Base-by-base conservation (phyloP, 352 stramenopile genomes). In the Globisporangium irregulare region DNA sequence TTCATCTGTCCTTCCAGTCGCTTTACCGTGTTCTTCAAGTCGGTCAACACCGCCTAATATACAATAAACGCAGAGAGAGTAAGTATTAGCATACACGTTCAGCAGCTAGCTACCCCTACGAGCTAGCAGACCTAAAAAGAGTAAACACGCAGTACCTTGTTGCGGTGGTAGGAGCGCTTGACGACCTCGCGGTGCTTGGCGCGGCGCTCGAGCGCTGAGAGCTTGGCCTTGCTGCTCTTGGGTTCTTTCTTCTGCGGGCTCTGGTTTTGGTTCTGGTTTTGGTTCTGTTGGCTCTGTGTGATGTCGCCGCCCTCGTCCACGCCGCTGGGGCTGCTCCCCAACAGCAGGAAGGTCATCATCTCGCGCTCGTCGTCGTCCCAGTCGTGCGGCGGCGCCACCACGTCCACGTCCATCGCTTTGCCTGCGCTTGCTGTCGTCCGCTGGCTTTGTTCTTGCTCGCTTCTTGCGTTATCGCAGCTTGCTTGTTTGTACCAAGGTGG, bases 121-220 rank as follows among this genome's bases (percentile, higher is more conserved):
- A 32, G 51, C 51, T 57, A 32, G 25, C 1, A 3, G 3, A 29
- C 1, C 9, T 32, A 24, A 22, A 59, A 14, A 61, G 15, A 27
- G 3, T 36, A 22, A 32, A 22, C 56, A 62, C 27, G 7, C 38
- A 46, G 38, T 54, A 89, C 83, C 73, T 92, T 92, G 64, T 85
- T 92, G 54, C 84, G 79, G 38, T 92, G 82, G 60, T 92, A 92
- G 7, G 84, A 87, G n/a, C 84, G 84, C 25, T 82, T 78, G 2
- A 92, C 84, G 53, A 92, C 84, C 65, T 92, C 84, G 34, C 84
- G 77, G 57, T 92, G 84, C 65, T 82, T 74, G 41, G 68, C 81
- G 24, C 82, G 81, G 6, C 84, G 81, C 66, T 92, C 82, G 7
- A 76, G 72, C 2, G 80, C 62, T 46, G 78, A 84, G n/a, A 87